Evolutionary conservation across 1,284 basidiomycete genomes (phyloP), one percentile per base, ranked within the genome.

Genomic region (Sutorius eximius): DNA sequence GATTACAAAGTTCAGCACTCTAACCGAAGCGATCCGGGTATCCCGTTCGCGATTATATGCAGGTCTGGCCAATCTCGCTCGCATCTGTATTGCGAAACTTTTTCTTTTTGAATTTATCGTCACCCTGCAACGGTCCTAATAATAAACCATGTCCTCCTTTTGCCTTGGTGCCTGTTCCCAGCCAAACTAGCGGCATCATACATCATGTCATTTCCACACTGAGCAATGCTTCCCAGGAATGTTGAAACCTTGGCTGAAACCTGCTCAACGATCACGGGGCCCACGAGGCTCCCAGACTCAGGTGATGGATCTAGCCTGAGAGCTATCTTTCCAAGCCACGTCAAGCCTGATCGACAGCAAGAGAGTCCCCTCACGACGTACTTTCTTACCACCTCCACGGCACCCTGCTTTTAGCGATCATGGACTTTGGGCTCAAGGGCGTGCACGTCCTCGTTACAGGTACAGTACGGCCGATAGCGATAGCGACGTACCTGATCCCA

Each of bases 361-460:
- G 24, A 27, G 1, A 44, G 18, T 42, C 41, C 8, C 12, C 27
- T 41, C 22, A 42, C 40, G 43, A 27, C 56, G n/a, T 37, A 49
- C 52, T 27, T 27, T 5, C 24, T 5, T n/a, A 43, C 45, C 30
- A 32, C 29, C 36, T 36, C 47, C 49, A 20, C 12, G 34, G 34
- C 11, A 15, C 27, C 36, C 8, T 36, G 22, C 36, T 13, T 30
- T 49, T 36, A 45, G 40, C 43, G 36, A 3, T 30, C n/a, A 75
- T 76, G 75, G 74, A 76, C 55, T 55, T 76, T 43, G 67, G 64
- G 22, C 61, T 77, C 44, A 59, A 71, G 46, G 69, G 45, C 44
- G 71, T 76, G 7, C 73, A 76, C 53, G 74, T 76, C 22, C 67
- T 76, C 32, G 66, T 76, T 20, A 77, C 75, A 66, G 74, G 75